phyloP scores from a whole-genome alignment of 306 rosid genomes.

The Inga laurina region DNA sequence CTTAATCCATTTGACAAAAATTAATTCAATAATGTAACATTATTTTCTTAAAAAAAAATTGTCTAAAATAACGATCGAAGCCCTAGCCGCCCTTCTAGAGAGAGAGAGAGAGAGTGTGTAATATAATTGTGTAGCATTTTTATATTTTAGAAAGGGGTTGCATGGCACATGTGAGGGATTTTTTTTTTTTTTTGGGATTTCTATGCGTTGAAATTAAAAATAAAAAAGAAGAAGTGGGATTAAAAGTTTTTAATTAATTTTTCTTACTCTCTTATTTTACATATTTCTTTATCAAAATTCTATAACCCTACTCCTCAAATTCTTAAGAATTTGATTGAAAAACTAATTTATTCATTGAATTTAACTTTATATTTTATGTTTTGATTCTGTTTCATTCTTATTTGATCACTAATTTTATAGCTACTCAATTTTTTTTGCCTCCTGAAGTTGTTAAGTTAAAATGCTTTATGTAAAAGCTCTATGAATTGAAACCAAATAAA shows the following conservation, averaged over 20 bases:
- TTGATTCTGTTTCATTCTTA: not conserved
- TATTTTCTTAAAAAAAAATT: not conserved
- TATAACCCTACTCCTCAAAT: too few species aligned
- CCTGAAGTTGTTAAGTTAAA: not conserved
- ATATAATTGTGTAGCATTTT: not conserved
- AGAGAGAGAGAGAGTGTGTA: not conserved
- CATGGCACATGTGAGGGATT: too few species aligned
- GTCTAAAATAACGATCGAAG: not conserved
- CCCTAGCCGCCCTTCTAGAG: not conserved
- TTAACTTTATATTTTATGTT: too few species aligned
- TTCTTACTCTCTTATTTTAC: too few species aligned
- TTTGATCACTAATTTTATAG: not conserved
- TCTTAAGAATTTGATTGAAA: not conserved
- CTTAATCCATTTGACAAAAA: not conserved
- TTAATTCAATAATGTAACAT: not conserved
- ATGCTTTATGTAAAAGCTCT: too few species aligned
- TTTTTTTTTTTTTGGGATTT: too few species aligned
- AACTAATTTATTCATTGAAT: too few species aligned
- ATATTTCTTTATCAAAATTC: too few species aligned
- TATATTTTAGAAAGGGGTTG: too few species aligned
- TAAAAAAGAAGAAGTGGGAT: too few species aligned
- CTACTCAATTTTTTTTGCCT: not conserved
- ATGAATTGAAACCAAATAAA: not conserved
- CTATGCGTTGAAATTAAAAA: too few species aligned
- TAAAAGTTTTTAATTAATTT: too few species aligned